Evolutionary conservation across 2,329 filamentous ascomycete genomes (phyloP), one percentile per base, ranked within the genome.

Genomic region (Penicillium crustosum): DNA sequence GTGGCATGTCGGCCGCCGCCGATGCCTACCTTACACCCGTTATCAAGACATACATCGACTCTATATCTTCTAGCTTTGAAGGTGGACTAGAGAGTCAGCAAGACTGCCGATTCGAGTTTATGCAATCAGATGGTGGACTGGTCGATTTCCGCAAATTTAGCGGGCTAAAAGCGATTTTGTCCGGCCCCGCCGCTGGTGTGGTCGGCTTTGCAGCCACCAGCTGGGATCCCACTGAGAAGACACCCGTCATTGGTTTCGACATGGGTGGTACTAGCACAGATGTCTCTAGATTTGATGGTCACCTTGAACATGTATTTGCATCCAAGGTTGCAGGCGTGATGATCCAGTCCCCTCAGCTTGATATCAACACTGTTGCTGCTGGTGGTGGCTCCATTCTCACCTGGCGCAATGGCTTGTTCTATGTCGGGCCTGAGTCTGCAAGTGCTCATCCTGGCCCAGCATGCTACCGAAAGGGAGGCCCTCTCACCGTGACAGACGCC

Each of bases 261-360:
- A 97, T 97, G 93, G 91, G 91, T 38, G 93, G 93, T 12, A 97
- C 93, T 0, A 93, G 88, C 57, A 97, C 93, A 0, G 93, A 97
- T 73, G 73, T 96, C 10, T 95, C 90, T 35, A 82, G 93, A 49
- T 97, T 93, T 67, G 90, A 89, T 59, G 93, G 93, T 17, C 82
- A 90, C 54, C 93, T 96, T 68, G 93, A 96, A 67, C 93, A 97
- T 68, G 91, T 96, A 0, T 96, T 96, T 65, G 93, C 96, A 75
- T 96, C 92, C 0, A 96, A 91, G 0, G 96, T 91, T 1, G 93
- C 93, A 0, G 93, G 93, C n/a, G 90, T 96, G 0, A 93, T 92
- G 0, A 94, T 96, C 29, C 92, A 96, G 68, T 93, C 90, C 1
- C 93, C 93, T 0, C 92, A 96, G 69, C 82, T 96, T 0, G 92